Conservation (phyloP, 2,329 filamentous ascomycete species). For the Tolypocladium sp. region DNA sequence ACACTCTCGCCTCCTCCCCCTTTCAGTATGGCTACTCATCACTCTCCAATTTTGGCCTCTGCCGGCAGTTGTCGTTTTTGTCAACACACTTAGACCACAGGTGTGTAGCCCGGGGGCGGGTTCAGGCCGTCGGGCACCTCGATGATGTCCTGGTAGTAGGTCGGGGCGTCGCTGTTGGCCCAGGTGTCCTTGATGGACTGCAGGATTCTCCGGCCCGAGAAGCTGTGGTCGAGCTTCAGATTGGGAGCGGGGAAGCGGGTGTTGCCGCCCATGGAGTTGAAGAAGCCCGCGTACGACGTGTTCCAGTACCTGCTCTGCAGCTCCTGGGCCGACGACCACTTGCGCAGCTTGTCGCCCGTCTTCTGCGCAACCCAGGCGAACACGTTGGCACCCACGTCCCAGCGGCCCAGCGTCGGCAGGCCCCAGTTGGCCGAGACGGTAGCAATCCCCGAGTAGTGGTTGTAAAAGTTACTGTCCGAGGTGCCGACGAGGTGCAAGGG, state of each 20-base stretch:
- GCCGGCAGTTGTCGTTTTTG: no score
- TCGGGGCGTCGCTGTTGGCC: conserved; percentile 24
- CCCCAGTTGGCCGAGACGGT: conserved; percentile 62
- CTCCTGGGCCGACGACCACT: conserved; percentile 21
- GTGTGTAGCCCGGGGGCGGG: conserved; percentile 29
- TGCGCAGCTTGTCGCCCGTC: conserved; percentile 45
- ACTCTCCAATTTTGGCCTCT: background rate
- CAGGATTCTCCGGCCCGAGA: conserved; percentile 24
- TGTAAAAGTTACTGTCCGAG: conserved; percentile 60
- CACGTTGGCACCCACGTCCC: conserved; percentile 66
- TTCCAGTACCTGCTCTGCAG: conserved; percentile 41
- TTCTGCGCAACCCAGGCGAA: conserved; percentile 49
- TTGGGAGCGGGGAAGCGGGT: conserved; percentile 30
- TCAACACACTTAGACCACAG: conserved; percentile 3
- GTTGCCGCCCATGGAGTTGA: conserved; percentile 28
- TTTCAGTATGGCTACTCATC: background rate
- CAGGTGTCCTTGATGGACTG: conserved; percentile 27
- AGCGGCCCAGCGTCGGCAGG: conserved; percentile 60
- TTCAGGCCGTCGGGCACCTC: conserved; percentile 32
- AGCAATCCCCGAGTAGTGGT: conserved; percentile 63
- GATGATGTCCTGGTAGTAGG: conserved; percentile 31
- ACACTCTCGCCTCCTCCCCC: background rate
- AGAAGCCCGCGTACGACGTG: conserved; percentile 41
- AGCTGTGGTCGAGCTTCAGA: conserved; percentile 21
- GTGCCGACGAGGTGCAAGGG: conserved; percentile 56